These are phyloP conservation scores for Alternaria atra DNA, from an alignment of 2,329 filamentous ascomycete species.

Conservation along the genomic window DNA sequence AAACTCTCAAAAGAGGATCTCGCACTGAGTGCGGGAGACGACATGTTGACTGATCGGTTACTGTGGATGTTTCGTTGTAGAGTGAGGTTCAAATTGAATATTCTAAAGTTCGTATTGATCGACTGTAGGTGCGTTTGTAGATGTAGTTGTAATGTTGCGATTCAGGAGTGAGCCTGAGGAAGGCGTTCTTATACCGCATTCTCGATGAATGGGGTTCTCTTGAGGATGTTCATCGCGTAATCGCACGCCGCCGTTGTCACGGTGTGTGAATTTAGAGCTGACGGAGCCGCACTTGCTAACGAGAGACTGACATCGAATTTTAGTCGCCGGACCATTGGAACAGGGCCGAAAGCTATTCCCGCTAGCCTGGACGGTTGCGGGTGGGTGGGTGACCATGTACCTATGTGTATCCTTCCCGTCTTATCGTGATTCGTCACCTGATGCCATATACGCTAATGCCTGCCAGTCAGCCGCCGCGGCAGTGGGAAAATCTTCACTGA, in stretches of 20 bases:
- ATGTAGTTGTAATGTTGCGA: not conserved
- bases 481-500: constrained; percentile 24
- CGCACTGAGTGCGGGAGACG: constrained; percentile 35
- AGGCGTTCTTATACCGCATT: constrained; percentile 14
- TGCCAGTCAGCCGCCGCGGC: constrained; percentile 35
- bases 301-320: constrained; percentile 22
- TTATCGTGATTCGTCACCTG: constrained; percentile 34
- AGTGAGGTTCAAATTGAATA: not conserved
- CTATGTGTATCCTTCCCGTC: constrained; percentile 23
- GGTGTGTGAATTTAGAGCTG: constrained; percentile 33
- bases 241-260: constrained; percentile 10
- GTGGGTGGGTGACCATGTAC: constrained; percentile 30
- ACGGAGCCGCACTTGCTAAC: constrained; percentile 43
- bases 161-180: constrained; percentile 11
- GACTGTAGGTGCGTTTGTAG: constrained; percentile 3
- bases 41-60: constrained; percentile 27
- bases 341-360: constrained; percentile 19
- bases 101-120: constrained; percentile 1
- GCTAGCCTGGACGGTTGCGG: constrained; percentile 22
- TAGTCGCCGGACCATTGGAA: constrained; percentile 19
- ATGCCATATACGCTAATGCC: constrained; percentile 27
- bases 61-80: not conserved
- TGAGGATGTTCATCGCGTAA: constrained; percentile 6
- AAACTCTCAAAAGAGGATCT: constrained; percentile 45
- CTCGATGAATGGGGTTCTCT: constrained; percentile 2